Conservation (phyloP, 2,329 filamentous ascomycete species). For the Didymella pomorum region DNA sequence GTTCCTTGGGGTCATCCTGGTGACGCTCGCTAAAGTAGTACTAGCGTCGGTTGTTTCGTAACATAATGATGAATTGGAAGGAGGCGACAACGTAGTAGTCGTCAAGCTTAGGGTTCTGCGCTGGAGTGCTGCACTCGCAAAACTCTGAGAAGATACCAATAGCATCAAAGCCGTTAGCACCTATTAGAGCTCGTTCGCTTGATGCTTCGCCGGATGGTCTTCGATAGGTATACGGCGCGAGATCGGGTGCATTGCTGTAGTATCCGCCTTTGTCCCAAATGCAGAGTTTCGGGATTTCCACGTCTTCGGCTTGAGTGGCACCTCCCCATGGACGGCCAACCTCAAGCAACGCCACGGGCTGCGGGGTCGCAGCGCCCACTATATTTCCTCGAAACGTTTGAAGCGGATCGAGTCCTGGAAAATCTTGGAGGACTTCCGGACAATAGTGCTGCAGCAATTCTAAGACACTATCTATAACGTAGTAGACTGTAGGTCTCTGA, state of each 20-base stretch:
- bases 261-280: constrained; percentile 4
- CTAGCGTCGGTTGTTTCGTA: constrained; percentile 2
- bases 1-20: neutral
- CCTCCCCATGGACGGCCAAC: neutral
- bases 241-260: neutral
- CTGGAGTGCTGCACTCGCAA: neutral
- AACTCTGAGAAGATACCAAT: constrained; percentile 1
- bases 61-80: constrained; percentile 9
- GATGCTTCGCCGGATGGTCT: neutral
- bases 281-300: neutral
- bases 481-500: neutral
- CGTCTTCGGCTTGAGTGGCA: neutral
- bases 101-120: neutral
- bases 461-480: neutral
- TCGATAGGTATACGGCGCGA: constrained; percentile 5
- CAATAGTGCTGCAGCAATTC: neutral
- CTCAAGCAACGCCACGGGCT: neutral
- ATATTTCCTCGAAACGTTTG: neutral
- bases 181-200: neutral
- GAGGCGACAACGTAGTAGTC: neutral
- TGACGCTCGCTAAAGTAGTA: neutral
- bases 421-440: neutral
- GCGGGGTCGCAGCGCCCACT: neutral
- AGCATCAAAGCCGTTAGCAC: neutral
- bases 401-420: neutral